Conservation (phyloP, 768 basidiomycete species). For the Leucosporidium creatinivorum region DNA sequence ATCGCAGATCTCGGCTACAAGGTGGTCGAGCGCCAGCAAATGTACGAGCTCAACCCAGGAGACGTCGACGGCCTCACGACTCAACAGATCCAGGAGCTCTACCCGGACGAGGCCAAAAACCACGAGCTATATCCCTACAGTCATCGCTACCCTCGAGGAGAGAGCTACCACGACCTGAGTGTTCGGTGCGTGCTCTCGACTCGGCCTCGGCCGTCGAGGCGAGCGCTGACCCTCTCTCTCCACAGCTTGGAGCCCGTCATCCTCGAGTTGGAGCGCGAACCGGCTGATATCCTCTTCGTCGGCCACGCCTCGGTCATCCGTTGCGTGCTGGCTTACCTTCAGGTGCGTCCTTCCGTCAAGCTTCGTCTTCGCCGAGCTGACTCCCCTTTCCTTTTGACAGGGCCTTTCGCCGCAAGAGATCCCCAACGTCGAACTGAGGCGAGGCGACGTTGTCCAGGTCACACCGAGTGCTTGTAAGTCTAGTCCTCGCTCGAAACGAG, state of each 20-base stretch:
- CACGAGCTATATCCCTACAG: constrained; percentile 84
- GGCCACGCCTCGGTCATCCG: constrained; percentile 74
- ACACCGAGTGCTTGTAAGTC: constrained; percentile 33
- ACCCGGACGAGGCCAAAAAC: constrained; percentile 88
- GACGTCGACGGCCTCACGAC: constrained; percentile 82
- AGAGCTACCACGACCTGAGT: constrained; percentile 90
- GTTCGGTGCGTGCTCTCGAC: constrained; percentile 22
- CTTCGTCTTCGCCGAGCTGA: constrained; percentile 29
- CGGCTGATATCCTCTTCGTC: constrained; percentile 90
- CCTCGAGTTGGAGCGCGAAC: constrained; percentile 87
- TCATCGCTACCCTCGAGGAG: constrained; percentile 44
- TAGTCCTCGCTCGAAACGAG: not conserved
- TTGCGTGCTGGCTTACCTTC: constrained; percentile 56
- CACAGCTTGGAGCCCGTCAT: constrained; percentile 43
- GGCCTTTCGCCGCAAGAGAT: constrained; percentile 93
- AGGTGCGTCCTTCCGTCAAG: constrained; percentile 30
- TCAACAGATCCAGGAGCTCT: constrained; percentile 78
- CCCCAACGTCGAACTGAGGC: constrained; percentile 91
- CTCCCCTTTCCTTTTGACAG: constrained; percentile 32
- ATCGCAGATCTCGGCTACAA: constrained; percentile 52
- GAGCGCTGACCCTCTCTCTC: not conserved
- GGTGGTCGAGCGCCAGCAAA: constrained; percentile 89
- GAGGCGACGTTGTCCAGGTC: constrained; percentile 86
- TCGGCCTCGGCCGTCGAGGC: too few relatives aligned
- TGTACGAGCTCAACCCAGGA: constrained; percentile 96